Base-by-base conservation (phyloP, 176 grass and related monocot genomes). In the Miscanthus lutarioriparius region DNA sequence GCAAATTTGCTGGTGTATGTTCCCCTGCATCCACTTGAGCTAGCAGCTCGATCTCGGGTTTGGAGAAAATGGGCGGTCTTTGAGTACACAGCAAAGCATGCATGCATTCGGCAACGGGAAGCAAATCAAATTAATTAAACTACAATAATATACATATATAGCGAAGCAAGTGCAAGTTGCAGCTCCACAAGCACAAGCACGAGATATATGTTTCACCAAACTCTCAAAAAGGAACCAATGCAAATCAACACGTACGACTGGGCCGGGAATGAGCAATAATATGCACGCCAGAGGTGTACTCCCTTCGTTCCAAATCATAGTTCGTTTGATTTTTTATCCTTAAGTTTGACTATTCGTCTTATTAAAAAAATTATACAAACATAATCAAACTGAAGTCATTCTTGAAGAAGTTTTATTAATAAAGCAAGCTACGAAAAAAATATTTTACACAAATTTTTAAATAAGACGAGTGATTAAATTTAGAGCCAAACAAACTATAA, bases 151-250 rank as follows among this genome's bases (percentile, higher is more conserved):
- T 17, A 39, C 1, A 30, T 30, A 19, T 51, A 17, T 7, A 20
- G 25, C 11, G 25, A 79, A 70, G 67, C 59, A 56, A 12, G 36
- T 61, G 87, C 81, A 88, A 88, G 74, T 73, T 35, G 77, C 68
- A 86, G 19, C 39, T 51, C 65, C 53, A 70, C 9, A 82, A 69
- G 49, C 33, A 53, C 3, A 4, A 33, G 33, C 4, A 22, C 8
- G 20, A 58, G 54, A 58, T 10, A 59, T 63, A 72, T 77, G 45
- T 78, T 67, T 36, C 37, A 56, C 44, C 78, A 67, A 73, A 82
- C 23, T 27, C 36, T 45, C 27, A 54, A 64, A 66, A 74, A 88
- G 53, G 8, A 47, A 47, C 23, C 41, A 17, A 7, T 53, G 66
- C 65, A 88, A n/a, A 43, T 19, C 85, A 40, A 51, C 40, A 73